Conservation (phyloP, 2,329 filamentous ascomycete genomes). For the Ophiostoma sp. region DNA sequence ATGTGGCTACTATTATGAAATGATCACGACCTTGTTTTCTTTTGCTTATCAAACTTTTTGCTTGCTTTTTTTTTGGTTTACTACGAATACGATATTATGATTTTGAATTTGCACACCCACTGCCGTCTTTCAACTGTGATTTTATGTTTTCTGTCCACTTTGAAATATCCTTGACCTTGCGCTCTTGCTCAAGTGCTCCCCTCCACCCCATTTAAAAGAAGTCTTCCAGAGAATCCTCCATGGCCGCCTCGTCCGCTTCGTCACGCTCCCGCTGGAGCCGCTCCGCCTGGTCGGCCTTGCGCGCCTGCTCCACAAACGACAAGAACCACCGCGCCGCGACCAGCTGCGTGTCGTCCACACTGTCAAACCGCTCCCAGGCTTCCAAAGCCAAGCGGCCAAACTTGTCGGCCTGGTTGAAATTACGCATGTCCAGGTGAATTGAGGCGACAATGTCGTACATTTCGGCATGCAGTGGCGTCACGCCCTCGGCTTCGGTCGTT, state of each 20-base stretch:
- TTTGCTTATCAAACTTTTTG: neutral
- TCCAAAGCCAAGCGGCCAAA: constrained; percentile 23
- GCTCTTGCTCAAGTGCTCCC: neutral
- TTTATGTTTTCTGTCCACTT: neutral
- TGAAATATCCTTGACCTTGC: too few species aligned
- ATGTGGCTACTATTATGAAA: constrained; percentile 4
- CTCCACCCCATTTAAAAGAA: constrained; percentile 2
- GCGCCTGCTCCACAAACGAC: constrained; percentile 18
- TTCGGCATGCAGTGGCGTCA: constrained; percentile 26
- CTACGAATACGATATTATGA: constrained; percentile 2
- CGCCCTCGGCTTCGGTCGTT: constrained; percentile 25
- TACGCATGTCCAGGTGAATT: constrained; percentile 26
- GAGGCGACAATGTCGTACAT: constrained; percentile 28
- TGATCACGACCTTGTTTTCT: neutral
- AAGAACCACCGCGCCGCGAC: constrained; percentile 24
- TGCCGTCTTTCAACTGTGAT: neutral
- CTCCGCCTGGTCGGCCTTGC: constrained; percentile 31
- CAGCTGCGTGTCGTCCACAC: constrained; percentile 28
- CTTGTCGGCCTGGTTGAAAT: constrained; percentile 20
- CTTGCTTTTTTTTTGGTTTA: neutral
- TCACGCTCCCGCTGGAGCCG: constrained; percentile 3
- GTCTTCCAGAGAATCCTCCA: constrained; percentile 10
- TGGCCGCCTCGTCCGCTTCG: constrained; percentile 8
- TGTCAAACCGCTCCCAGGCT: constrained; percentile 27
- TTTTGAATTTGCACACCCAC: neutral